phyloP scores from a whole-genome alignment of 23 red algal genomes.

The Pyropia haitanensis region DNA sequence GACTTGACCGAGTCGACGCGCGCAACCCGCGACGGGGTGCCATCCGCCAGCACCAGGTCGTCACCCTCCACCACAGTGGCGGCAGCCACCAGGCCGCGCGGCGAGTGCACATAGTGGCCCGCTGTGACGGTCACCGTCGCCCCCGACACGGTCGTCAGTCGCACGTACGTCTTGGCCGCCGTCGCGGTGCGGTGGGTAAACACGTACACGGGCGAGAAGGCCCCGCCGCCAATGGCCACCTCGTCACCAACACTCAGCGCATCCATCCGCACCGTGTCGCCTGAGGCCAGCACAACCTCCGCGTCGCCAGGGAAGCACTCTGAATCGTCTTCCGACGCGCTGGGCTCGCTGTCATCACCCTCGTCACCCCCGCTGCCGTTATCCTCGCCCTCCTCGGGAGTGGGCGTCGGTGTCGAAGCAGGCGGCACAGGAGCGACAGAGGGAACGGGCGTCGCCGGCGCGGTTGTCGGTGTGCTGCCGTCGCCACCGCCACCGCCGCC shows the following conservation, averaged over 20 bases:
- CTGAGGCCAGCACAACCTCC: neutral
- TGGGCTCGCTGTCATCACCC: no score
- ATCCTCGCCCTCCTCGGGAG: no score
- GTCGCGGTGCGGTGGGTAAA: neutral
- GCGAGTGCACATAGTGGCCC: constrained; percentile 12
- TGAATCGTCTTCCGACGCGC: constrained; percentile 7
- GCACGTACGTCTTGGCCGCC: no score
- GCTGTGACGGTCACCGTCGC: constrained; percentile 12
- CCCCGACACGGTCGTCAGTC: constrained; percentile 16
- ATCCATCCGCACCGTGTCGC: neutral
- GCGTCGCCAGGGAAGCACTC: constrained; percentile 2
- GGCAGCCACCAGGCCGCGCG: constrained; percentile 1
- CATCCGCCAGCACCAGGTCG: constrained; percentile 3
- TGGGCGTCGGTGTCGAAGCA: no score
- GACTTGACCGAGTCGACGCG: neutral
- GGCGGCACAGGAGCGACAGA: no score
- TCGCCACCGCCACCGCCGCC: no score
- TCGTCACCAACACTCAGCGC: neutral
- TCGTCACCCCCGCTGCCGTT: no score
- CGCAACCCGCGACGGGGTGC: neutral
- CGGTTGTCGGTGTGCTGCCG: no score
- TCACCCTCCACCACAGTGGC: neutral
- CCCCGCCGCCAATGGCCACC: neutral
- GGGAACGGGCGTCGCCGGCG: no score
- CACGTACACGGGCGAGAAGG: constrained; percentile 1